Percentiles rank a stretch among this genome's conserved stretches.
phyloP scores from a whole-genome alignment of 176 grass and related monocot species.

The Oryza glumipatula region DNA sequence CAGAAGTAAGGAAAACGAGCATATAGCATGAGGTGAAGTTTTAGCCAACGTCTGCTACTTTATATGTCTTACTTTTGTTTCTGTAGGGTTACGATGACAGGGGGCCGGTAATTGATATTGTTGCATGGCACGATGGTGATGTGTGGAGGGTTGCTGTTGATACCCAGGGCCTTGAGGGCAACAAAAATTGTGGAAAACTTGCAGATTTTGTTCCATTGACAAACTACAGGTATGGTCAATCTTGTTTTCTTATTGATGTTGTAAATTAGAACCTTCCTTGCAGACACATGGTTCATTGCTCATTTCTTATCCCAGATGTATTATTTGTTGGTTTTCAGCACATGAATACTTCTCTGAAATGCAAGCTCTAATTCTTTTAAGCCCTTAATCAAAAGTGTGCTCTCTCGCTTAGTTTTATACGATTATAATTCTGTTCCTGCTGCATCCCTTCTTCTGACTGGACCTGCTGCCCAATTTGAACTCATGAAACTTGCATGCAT shows the following conservation, averaged over 20 bases:
- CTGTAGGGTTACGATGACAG: constrained; percentile 86
- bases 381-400: not conserved
- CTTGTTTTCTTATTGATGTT: constrained; percentile 7
- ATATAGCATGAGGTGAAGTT: not conserved
- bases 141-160: constrained; percentile 98
- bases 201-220: constrained; percentile 95
- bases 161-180: constrained; percentile 76
- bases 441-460: constrained; percentile 17
- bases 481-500: constrained; percentile 10
- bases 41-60: constrained; percentile 22
- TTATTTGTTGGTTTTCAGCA: constrained; percentile 25
- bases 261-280: constrained; percentile 6
- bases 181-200: constrained; percentile 67
- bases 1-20: constrained; percentile 73
- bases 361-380: not conserved
- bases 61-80: constrained; percentile 37
- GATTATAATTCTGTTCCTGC: not conserved
- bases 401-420: not conserved
- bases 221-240: constrained; percentile 73
- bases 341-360: not conserved
- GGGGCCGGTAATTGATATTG: constrained; percentile 87
- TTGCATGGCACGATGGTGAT: constrained; percentile 96
- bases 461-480: not conserved
- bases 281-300: constrained; percentile 5
- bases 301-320: constrained; percentile 10